Base-by-base conservation (phyloP, 345 rosid genomes). In the Bruguiera parviflora region DNA sequence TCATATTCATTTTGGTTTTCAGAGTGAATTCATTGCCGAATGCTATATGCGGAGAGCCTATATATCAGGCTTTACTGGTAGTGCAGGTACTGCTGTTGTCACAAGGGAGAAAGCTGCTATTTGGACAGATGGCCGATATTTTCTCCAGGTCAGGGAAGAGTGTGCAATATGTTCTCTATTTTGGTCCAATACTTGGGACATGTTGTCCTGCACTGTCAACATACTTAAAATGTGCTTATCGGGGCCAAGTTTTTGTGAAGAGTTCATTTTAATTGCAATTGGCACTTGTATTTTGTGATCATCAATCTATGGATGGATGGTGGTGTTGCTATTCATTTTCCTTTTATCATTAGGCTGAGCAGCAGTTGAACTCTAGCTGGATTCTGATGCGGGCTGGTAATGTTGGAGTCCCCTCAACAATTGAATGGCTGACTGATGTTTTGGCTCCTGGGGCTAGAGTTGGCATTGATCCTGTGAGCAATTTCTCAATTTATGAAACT, bases 11-110 rank as follows among this genome's bases (percentile, higher is more conserved):
- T 66, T 59, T 73, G 76, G 55, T 64, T 64, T 74, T 20, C 67
- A 94, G 97, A 94, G 98, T 73, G 98, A 94, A 77, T 94, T 91
- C 81, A 94, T 94, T 31, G 97, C 96, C n/a, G 97, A 91, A 66
- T 91, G 97, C 71, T 94, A 85, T 57, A 88, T 83, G 73, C 81
- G 98, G 79, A 91, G 98, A 74, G 84, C 86, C 27, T 88, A 83
- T 55, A 72, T 89, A 77, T 94, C 97, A 37, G 96, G 96, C 9
- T 94, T 94, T 82, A 88, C 92, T 0, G 98, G 98, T 64, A 91
- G 97, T 80, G 95, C 98, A 46, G 98, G 96, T 64, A 91, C 92
- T 46, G 95, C 91, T 58, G 85, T 94, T 77, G 83, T 94, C 69
- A 91, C 97, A 7, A 94, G 84, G 78, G 96, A 89, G 70, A 89